Percentiles rank a stretch among this genome's conserved stretches.
These are phyloP conservation scores for Vigna angularis DNA, from an alignment of 306 rosid species.

Conservation along the genomic window DNA sequence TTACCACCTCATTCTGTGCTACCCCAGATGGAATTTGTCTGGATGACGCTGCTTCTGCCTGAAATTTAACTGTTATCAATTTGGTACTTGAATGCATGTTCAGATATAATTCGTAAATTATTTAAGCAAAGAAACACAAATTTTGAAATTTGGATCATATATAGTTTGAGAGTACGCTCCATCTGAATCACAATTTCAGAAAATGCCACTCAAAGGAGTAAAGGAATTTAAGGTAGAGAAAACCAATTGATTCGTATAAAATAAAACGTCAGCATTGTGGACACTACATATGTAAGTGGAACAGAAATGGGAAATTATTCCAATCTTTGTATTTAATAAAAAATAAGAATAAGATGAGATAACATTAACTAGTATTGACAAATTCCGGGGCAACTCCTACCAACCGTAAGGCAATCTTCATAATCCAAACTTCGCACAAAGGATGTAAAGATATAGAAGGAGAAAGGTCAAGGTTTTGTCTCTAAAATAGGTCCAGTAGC, in stretches of 20 bases:
- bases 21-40: slow-evolving; percentile 64
- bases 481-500: neutral
- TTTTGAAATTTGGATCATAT: neutral
- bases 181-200: slow-evolving; percentile 22
- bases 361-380: slow-evolving; percentile 20
- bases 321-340: slow-evolving; percentile 25
- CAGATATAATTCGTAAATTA: slow-evolving; percentile 6
- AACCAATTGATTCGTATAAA: slow-evolving; percentile 24
- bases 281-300: slow-evolving; percentile 7
- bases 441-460: neutral
- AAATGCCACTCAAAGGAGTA: neutral
- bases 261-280: neutral
- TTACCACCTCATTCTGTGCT: slow-evolving; percentile 61
- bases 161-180: slow-evolving; percentile 1
- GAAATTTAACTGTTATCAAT: slow-evolving; percentile 46
- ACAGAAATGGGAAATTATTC: slow-evolving; percentile 4
- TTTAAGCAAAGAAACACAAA: slow-evolving; percentile 23
- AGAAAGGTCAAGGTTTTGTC: slow-evolving; percentile 4
- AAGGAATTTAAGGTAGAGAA: neutral
- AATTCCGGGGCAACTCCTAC: slow-evolving; percentile 11
- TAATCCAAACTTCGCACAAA: slow-evolving; percentile 11
- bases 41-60: slow-evolving; percentile 70
- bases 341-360: slow-evolving; percentile 7
- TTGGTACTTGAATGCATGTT: slow-evolving; percentile 18
- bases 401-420: neutral